A percentile compares a stretch with the other conserved stretches of the same genome.
Conservation (phyloP, 2,329 filamentous ascomycete genomes). For the Epichloe elymi region DNA sequence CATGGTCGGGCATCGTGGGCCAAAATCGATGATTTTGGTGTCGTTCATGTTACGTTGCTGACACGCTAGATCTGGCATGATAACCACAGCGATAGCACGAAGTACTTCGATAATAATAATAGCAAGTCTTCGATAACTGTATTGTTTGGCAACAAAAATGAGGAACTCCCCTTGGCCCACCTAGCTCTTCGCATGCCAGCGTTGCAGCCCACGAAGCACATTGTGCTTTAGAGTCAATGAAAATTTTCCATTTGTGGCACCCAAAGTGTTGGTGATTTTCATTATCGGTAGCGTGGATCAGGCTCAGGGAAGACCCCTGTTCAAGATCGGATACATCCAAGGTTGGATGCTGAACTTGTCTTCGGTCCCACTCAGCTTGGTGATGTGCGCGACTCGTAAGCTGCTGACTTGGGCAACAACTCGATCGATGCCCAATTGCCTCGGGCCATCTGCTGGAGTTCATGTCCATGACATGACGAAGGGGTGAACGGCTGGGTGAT, state of each 20-base stretch:
- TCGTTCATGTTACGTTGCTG: background rate
- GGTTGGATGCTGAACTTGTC: background rate
- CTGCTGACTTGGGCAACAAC: background rate
- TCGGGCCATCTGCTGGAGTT: background rate
- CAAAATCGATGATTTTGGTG: background rate
- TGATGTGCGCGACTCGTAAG: conserved; percentile 1
- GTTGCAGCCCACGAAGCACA: background rate
- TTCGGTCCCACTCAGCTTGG: background rate
- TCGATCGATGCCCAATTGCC: conserved; percentile 1
- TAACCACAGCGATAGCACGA: background rate
- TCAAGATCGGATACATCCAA: background rate
- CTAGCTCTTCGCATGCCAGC: background rate
- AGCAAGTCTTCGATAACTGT: background rate
- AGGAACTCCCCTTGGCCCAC: too few relatives aligned
- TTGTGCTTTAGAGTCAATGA: background rate
- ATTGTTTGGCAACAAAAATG: background rate
- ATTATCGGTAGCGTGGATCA: background rate
- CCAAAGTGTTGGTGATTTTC: background rate
- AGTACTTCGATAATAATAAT: background rate
- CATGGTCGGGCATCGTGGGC: background rate
- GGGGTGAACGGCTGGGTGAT: background rate
- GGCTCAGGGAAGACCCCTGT: background rate
- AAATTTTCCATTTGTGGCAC: background rate
- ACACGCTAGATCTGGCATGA: background rate
- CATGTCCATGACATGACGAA: background rate